Conservation (phyloP, 495 filamentous ascomycete species). For the Penicillium lividum region DNA sequence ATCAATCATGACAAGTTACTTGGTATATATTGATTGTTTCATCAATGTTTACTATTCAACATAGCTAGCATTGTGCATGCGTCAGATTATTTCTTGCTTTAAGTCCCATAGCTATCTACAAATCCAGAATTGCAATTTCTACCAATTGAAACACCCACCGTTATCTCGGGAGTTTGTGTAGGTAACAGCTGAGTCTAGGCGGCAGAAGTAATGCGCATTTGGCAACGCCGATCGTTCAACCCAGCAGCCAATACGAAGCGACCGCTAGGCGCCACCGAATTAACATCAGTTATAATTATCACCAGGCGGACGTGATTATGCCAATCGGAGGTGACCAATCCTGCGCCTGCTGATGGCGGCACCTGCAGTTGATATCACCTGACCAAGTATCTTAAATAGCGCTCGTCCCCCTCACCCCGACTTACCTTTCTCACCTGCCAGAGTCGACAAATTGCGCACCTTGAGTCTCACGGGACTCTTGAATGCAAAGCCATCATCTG, state of each 20-base stretch:
- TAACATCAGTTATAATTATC: slow-evolving; percentile 11
- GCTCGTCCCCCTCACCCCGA: slow-evolving; percentile 22
- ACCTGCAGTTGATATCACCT: slow-evolving; percentile 32
- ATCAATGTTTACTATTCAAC: background rate
- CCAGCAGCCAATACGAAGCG: slow-evolving; percentile 16
- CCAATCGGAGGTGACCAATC: background rate
- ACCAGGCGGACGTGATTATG: slow-evolving; percentile 9
- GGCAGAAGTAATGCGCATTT: slow-evolving; percentile 14
- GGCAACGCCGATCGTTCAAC: slow-evolving; percentile 18
- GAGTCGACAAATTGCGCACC: slow-evolving; percentile 41
- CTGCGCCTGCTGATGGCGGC: background rate
- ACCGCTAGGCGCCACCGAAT: slow-evolving; percentile 17
- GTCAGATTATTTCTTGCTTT: background rate
- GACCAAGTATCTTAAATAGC: slow-evolving; percentile 31
- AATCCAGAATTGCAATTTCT: background rate
- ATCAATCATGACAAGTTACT: background rate
- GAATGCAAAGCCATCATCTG: slow-evolving; percentile 34
- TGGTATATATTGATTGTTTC: background rate
- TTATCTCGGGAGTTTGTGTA: background rate
- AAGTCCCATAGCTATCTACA: background rate
- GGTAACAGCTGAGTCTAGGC: background rate
- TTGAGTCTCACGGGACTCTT: slow-evolving; percentile 31
- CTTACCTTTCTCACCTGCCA: slow-evolving; percentile 31
- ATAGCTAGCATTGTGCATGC: background rate
- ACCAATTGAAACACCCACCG: background rate